Evolutionary conservation across 2,329 filamentous ascomycete genomes (phyloP), one percentile per base, ranked within the genome.

Genomic region (Bisporella sp.): DNA sequence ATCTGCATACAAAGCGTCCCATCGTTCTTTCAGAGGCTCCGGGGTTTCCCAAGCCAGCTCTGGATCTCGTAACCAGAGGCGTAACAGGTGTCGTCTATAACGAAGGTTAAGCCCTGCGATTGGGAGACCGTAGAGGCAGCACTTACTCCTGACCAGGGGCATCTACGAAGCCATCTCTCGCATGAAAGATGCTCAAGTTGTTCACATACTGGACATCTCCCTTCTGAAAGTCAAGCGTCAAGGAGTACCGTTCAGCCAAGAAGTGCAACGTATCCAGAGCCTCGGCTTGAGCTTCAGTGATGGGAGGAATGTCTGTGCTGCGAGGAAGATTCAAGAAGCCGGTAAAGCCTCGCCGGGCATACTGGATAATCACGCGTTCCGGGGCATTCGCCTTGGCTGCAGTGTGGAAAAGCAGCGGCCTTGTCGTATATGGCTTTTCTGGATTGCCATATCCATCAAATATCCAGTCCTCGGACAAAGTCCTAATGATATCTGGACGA

Each of bases 341-440:
- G 47, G 79, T 80, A 55, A 84, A 83, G 30, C 67, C 69, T 1
- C 81, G 72, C 3, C 81, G 74, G 0, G 76, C 77, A 55, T 84
- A 85, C 54, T 84, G 79, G 31, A 85, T 72, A 5, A 79, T 65
- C 1, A 84, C 63, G 1, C 78, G 71, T 58, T 84, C 75, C 0
- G 78, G 76, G 0, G 63, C 60, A 1, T 62, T 64, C 0, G 56
- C 64, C 0, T 69, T 75, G 7, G 71, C 70, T 0, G 76, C 72
- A 45, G 80, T 75, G 59, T 80, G 73, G 62, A 79, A 77, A 4
- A 84, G 62, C 4, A 84, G 66, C 1, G 81, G 78, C 0, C 77
- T 70, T 9, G 68, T 62, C 42, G 61, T 69, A 59, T 73, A 81
- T 11, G 71, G 69, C 31, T 69, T 69, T 5, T 67, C 63, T 2